Conservation (phyloP, 176 grass and related monocot genomes). For the Carex myosuroides region DNA sequence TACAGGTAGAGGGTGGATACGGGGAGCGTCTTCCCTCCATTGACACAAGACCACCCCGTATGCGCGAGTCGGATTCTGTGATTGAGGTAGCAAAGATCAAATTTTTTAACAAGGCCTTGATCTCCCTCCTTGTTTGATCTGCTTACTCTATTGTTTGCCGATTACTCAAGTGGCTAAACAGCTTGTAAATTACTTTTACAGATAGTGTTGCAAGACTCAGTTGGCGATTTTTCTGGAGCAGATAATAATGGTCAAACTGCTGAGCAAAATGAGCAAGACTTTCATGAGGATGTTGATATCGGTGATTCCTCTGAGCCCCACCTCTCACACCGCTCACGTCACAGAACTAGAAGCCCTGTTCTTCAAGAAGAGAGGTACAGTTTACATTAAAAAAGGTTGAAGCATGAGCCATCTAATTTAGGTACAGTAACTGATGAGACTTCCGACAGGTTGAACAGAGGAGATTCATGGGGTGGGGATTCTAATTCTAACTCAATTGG, state of each 20-base stretch:
- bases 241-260: conserved; percentile 29
- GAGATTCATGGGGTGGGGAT: conserved; percentile 28
- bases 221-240: conserved; percentile 39
- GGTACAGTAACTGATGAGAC: background rate
- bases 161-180: background rate
- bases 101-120: background rate
- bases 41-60: conserved; percentile 61
- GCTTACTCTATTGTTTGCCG: background rate
- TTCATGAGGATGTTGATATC: conserved; percentile 37
- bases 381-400: background rate
- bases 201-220: conserved; percentile 57
- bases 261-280: conserved; percentile 62
- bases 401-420: background rate
- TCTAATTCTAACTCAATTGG: conserved; percentile 30
- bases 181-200: conserved; percentile 26
- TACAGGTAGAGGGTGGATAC: conserved; percentile 79
- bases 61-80: conserved; percentile 88
- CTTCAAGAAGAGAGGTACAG: conserved; percentile 57
- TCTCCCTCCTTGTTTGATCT: background rate
- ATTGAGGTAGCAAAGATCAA: conserved; percentile 69
- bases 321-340: conserved; percentile 28
- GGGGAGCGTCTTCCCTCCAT: conserved; percentile 76
- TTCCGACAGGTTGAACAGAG: conserved; percentile 29
- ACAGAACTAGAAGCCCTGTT: conserved; percentile 54
- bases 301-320: conserved; percentile 19